Evolutionary conservation across 2,329 filamentous ascomycete genomes (phyloP).

Genomic region (Fusarium oxysporum): DNA sequence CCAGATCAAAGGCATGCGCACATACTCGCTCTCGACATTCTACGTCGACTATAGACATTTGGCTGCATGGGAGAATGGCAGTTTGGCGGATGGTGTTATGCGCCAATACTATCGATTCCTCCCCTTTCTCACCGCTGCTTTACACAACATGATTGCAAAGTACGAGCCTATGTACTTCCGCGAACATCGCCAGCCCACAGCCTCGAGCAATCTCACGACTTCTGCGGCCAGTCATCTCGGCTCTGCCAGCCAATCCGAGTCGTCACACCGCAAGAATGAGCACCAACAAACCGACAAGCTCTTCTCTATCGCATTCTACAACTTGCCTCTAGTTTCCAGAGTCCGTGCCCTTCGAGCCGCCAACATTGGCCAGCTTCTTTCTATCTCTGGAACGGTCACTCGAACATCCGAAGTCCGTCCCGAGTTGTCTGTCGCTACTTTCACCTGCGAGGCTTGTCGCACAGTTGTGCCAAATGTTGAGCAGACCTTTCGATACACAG

Average conservation of each 20-base stretch:
- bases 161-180: slow-evolving; percentile 95
- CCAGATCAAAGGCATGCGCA: slow-evolving; percentile 81
- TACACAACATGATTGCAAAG: slow-evolving; percentile 94
- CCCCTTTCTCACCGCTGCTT: slow-evolving; percentile 86
- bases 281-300: slow-evolving; percentile 98
- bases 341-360: slow-evolving; percentile 87
- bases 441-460: slow-evolving; percentile 89
- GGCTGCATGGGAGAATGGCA: slow-evolving; percentile 78
- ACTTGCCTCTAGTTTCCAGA: slow-evolving; percentile 86
- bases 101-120: slow-evolving; percentile 95
- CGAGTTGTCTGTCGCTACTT: slow-evolving; percentile 91
- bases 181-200: slow-evolving; percentile 87
- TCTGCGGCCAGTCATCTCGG: slow-evolving; percentile 73
- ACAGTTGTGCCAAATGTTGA: slow-evolving; percentile 90
- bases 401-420: slow-evolving; percentile 96
- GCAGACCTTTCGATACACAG: slow-evolving; percentile 97
- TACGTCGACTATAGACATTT: slow-evolving; percentile 92
- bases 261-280: slow-evolving; percentile 82
- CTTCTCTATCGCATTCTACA: slow-evolving; percentile 93
- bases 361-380: slow-evolving; percentile 92
- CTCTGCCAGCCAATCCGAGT: slow-evolving; percentile 72
- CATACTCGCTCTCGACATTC: slow-evolving; percentile 82
- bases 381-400: slow-evolving; percentile 96
- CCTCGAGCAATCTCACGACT: slow-evolving; percentile 77
- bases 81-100: slow-evolving; percentile 86